A percentile compares a stretch with the other conserved stretches of the same genome.
These are phyloP conservation scores for Puccinia horiana DNA, from an alignment of 1,284 basidiomycete genomes.

Conservation along the genomic window DNA sequence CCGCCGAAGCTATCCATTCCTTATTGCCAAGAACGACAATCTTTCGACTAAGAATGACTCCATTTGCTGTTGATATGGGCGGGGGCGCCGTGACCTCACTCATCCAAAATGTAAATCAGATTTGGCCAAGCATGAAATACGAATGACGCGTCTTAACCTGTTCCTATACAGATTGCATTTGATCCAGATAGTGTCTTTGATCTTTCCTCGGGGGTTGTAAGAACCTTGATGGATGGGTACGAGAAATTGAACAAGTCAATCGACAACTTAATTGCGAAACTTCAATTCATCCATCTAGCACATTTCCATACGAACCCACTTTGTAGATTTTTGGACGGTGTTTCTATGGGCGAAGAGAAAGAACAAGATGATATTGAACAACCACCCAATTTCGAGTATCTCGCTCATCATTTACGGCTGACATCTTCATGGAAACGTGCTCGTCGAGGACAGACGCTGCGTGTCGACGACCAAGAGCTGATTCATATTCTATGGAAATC, in stretches of 20 bases:
- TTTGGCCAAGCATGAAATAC: not conserved
- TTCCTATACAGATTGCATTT: slow-evolving; percentile 18
- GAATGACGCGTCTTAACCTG: not conserved
- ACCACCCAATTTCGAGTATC: slow-evolving; percentile 5
- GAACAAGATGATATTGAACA: not conserved
- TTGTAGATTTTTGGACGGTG: slow-evolving; percentile 14
- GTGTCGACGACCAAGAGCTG: slow-evolving; percentile 23
- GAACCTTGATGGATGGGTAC: slow-evolving; percentile 24
- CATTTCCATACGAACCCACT: slow-evolving; percentile 42
- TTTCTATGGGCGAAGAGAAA: slow-evolving; percentile 5
- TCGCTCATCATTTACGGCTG: slow-evolving; percentile 20
- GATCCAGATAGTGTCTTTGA: slow-evolving; percentile 37
- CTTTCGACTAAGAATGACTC: slow-evolving; percentile 27
- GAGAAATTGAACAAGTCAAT: slow-evolving; percentile 40
- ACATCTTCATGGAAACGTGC: slow-evolving; percentile 23
- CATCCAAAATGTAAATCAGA: slow-evolving; percentile 18
- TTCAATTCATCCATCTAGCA: slow-evolving; percentile 44
- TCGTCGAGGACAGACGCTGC: slow-evolving; percentile 14
- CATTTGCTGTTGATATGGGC: slow-evolving; percentile 43
- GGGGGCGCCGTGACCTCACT: slow-evolving; percentile 15
- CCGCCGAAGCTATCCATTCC: slow-evolving; percentile 38
- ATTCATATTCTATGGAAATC: slow-evolving; percentile 7
- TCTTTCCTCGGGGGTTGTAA: slow-evolving; percentile 34
- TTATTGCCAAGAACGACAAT: slow-evolving; percentile 19
- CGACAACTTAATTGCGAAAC: slow-evolving; percentile 36